phyloP scores from a whole-genome alignment of 352 stramenopile species.

The Elongisporangium anandrum region DNA sequence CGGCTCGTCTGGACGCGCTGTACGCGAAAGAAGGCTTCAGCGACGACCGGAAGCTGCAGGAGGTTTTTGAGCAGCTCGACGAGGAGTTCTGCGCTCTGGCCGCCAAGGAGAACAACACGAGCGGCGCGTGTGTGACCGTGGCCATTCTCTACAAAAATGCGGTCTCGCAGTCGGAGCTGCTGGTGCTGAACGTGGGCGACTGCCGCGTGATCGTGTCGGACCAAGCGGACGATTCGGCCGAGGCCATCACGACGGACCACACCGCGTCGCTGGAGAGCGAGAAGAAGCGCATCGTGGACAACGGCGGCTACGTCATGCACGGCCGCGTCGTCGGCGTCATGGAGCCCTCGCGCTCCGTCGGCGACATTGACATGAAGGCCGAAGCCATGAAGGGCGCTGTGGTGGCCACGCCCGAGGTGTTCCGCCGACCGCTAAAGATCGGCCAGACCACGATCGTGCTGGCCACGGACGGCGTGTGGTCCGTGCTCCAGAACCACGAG shows the following conservation, averaged over 20 bases:
- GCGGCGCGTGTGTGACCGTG: slow-evolving; percentile 59
- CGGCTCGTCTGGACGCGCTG: slow-evolving; percentile 33
- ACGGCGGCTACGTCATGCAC: slow-evolving; percentile 65
- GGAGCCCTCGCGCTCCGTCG: slow-evolving; percentile 80
- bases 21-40: slow-evolving; percentile 31
- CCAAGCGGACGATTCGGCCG: slow-evolving; percentile 8
- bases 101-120: slow-evolving; percentile 37
- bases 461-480: slow-evolving; percentile 75
- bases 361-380: slow-evolving; percentile 82
- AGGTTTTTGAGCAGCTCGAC: slow-evolving; percentile 45
- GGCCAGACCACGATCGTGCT: slow-evolving; percentile 50
- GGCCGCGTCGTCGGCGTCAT: slow-evolving; percentile 71
- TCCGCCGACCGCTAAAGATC: slow-evolving; percentile 33
- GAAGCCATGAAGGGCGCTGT: slow-evolving; percentile 70
- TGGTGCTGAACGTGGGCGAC: slow-evolving; percentile 72
- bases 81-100: slow-evolving; percentile 32
- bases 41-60: slow-evolving; percentile 3
- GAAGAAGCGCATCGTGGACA: slow-evolving; percentile 47
- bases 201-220: slow-evolving; percentile 47
- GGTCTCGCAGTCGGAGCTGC: slow-evolving; percentile 23
- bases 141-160: slow-evolving; percentile 52
- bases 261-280: slow-evolving; percentile 58
- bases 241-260: slow-evolving; percentile 50
- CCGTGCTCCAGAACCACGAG: slow-evolving; percentile 55
- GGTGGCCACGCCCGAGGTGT: slow-evolving; percentile 65